These are phyloP conservation scores for Fusarium sp. DNA, from an alignment of 2,329 filamentous ascomycete species.

Conservation along the genomic window DNA sequence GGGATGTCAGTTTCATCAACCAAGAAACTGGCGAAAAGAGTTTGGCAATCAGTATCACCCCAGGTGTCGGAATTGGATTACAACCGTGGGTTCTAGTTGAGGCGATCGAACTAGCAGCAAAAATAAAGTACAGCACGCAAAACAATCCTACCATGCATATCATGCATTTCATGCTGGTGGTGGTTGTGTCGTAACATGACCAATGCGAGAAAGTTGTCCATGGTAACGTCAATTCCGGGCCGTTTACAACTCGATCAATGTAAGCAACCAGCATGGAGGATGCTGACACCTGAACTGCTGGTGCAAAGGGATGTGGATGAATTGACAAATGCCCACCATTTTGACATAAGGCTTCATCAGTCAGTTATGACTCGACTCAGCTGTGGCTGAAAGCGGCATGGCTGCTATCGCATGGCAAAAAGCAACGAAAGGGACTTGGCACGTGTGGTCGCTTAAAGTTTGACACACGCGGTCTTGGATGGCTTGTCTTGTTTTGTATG, in stretches of 20 bases:
- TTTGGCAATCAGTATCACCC: constrained; percentile 1
- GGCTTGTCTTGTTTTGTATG: constrained; percentile 40
- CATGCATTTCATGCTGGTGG: constrained; percentile 20
- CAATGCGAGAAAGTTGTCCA: constrained; percentile 1
- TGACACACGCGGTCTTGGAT: constrained; percentile 41
- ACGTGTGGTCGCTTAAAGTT: constrained; percentile 49
- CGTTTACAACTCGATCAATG: neutral
- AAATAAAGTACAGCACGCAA: constrained; percentile 5
- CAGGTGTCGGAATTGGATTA: constrained; percentile 4
- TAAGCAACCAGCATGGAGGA: neutral
- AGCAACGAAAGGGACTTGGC: constrained; percentile 43
- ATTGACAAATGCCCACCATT: constrained; percentile 1
- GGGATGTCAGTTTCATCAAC: constrained; percentile 28
- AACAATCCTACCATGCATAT: constrained; percentile 19
- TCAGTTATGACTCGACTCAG: constrained; percentile 35
- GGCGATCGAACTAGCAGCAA: constrained; percentile 10
- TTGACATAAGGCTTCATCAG: constrained; percentile 25
- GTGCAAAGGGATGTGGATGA: neutral
- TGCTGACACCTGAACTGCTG: neutral
- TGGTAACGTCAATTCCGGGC: neutral
- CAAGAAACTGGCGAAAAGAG: constrained; percentile 20
- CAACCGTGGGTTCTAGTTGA: constrained; percentile 6
- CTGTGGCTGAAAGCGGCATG: constrained; percentile 42
- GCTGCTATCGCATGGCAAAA: constrained; percentile 38
- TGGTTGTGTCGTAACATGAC: constrained; percentile 2